phyloP scores from a whole-genome alignment of 768 basidiomycete genomes.

The Psilocybe azurescens region DNA sequence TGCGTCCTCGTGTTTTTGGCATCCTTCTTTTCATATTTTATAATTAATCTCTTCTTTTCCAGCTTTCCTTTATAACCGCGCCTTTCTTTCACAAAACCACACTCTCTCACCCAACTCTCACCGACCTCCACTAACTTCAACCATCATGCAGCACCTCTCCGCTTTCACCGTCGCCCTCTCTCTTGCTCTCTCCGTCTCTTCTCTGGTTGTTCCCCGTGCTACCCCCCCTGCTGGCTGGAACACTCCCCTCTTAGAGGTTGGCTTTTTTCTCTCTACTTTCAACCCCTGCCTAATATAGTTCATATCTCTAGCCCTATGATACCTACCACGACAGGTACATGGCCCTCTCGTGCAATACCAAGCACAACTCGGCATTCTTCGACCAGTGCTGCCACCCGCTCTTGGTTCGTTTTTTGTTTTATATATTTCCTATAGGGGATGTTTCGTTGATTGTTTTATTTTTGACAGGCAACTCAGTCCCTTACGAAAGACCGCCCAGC shows the following conservation, averaged over 20 bases:
- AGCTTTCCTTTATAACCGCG: conserved; percentile 31
- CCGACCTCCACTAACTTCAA: conserved; percentile 11
- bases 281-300: conserved; percentile 9
- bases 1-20: conserved; percentile 39
- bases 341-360: conserved; percentile 52
- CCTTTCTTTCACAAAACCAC: conserved; percentile 31
- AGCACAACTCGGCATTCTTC: conserved; percentile 64
- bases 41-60: conserved; percentile 25
- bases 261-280: background rate
- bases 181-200: conserved; percentile 45
- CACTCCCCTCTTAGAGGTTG: conserved; percentile 51
- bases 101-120: conserved; percentile 34
- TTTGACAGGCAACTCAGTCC: conserved; percentile 52
- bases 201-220: conserved; percentile 44
- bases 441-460: conserved; percentile 3
- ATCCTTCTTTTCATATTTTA: conserved; percentile 34
- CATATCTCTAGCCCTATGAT: conserved; percentile 47
- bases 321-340: conserved; percentile 68
- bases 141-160: conserved; percentile 40
- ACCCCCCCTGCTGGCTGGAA: conserved; percentile 49
- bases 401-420: conserved; percentile 44
- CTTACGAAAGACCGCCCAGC: conserved; percentile 49
- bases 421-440: conserved; percentile 2
- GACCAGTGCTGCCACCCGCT: conserved; percentile 75
- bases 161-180: conserved; percentile 49